Percentiles rank a stretch among this genome's conserved stretches.
Conservation (phyloP, 2,329 filamentous ascomycete species). For the Cladosporium sp. region DNA sequence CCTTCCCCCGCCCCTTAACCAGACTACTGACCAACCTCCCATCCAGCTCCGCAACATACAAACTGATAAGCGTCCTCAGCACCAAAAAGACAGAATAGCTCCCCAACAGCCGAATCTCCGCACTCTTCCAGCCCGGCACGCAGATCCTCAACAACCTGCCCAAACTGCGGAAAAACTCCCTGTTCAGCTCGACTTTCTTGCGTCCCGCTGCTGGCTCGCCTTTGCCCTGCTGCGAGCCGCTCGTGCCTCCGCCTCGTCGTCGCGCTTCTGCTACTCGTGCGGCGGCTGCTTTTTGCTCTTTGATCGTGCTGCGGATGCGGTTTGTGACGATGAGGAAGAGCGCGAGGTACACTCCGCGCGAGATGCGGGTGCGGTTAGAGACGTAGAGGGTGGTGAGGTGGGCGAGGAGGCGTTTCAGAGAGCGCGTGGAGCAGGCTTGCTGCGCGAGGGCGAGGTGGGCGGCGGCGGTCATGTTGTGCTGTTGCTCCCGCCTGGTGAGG, state of each 20-base stretch:
- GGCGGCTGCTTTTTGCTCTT: constrained; percentile 85
- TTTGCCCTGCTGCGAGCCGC: constrained; percentile 44
- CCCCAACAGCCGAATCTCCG: constrained; percentile 78
- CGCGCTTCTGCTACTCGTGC: constrained; percentile 60
- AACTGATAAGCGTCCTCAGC: constrained; percentile 81
- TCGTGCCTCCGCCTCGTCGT: constrained; percentile 23
- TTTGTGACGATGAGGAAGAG: constrained; percentile 77
- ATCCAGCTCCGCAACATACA: constrained; percentile 96
- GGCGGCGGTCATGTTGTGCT: constrained; percentile 20
- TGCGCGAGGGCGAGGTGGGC: constrained; percentile 12
- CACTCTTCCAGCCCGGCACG: constrained; percentile 83
- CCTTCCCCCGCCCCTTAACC: constrained; percentile 84
- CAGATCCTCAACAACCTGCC: constrained; percentile 78
- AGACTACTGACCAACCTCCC: constrained; percentile 87
- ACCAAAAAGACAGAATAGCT: constrained; percentile 94
- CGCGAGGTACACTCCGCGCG: constrained; percentile 76
- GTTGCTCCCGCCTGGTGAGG: too few relatives aligned
- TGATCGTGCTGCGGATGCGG: constrained; percentile 85
- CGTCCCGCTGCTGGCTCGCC: constrained; percentile 38
- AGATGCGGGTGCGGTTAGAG: constrained; percentile 75
- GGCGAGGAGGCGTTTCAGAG: constrained; percentile 20
- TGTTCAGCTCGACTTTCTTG: constrained; percentile 87
- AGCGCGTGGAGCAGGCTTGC: constrained; percentile 26
- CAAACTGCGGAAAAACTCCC: constrained; percentile 77
- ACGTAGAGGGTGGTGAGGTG: constrained; percentile 70